Evolutionary conservation across 2,329 filamentous ascomycete genomes (phyloP), one percentile per base, ranked within the genome.

Genomic region (Parasarocladium wereldwijsianum): DNA sequence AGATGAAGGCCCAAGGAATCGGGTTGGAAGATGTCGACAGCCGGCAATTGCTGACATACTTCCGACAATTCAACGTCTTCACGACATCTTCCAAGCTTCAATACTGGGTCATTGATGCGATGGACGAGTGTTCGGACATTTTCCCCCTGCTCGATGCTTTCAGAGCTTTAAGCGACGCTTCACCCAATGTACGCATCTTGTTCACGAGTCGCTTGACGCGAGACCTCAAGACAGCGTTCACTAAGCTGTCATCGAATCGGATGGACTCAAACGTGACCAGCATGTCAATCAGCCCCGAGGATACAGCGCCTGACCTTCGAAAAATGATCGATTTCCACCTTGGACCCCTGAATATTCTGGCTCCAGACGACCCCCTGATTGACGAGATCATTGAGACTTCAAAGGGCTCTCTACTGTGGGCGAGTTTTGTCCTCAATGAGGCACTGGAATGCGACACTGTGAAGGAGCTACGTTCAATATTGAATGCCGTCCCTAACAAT

Each of bases 351-450:
- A n/a, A n/a, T n/a, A n/a, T n/a, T n/a, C n/a, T n/a, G n/a, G n/a
- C n/a, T n/a, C n/a, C n/a, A n/a, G n/a, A n/a, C n/a, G n/a, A n/a
- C n/a, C n/a, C n/a, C n/a, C n/a, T n/a, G n/a, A n/a, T n/a, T n/a
- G n/a, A n/a, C n/a, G n/a, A n/a, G n/a, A 50, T 58, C 9, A 29
- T 57, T 13, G 33, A 42, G 11, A 56, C 52, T 29, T 51, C 54
- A 6, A 41, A 41, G 17, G 51, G 49, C 3, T 54, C 42, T 12
- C 55, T 58, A 33, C 35, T 55, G 16, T 57, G 51, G 52, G 49
- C 44, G 8, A 38, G 35, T 9, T 31, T 55, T 20, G 47, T 54
- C 2, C 40, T 56, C 3, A 37, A 48, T 10, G 45, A 52, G 32
- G 39, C 54, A 2, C 8, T 26, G 6, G 32, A 33, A 9, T 45